A percentile compares a stretch with the other conserved stretches of the same genome.
phyloP scores from a whole-genome alignment of 2,329 filamentous ascomycete genomes.

The Xylaria sp. region DNA sequence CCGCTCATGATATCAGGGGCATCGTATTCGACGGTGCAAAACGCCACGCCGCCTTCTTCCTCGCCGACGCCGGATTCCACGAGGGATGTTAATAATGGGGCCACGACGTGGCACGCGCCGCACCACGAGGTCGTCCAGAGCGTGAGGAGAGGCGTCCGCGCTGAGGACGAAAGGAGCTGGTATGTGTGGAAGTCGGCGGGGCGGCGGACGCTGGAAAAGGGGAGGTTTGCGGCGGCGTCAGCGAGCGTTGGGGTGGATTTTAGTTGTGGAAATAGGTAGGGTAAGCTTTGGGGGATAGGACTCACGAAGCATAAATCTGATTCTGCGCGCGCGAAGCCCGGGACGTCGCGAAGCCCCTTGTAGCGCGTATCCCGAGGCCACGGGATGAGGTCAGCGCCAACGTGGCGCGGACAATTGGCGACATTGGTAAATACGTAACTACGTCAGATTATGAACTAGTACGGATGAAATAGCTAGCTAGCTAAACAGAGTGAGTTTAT shows the following conservation, averaged over 20 bases:
- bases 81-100: constrained; percentile 61
- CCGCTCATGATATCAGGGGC: constrained; percentile 64
- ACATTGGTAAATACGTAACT: constrained; percentile 5
- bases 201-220: constrained; percentile 61
- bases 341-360: constrained; percentile 48
- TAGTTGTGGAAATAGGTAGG: no score
- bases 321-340: constrained; percentile 49
- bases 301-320: constrained; percentile 56
- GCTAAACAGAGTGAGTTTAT: neutral
- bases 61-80: constrained; percentile 65
- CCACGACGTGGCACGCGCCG: constrained; percentile 62
- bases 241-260: neutral
- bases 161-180: constrained; percentile 65
- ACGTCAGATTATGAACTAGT: neutral
- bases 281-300: neutral
- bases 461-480: neutral
- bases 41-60: constrained; percentile 66
- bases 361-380: constrained; percentile 6
- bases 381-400: constrained; percentile 29
- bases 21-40: constrained; percentile 67
- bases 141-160: constrained; percentile 66
- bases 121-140: constrained; percentile 71
- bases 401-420: constrained; percentile 26
- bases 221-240: neutral
- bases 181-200: constrained; percentile 66